Percentiles rank a stretch among this genome's conserved stretches.
Conservation (phyloP, 148 eudicot species). For the Rhododendron mucronatum region DNA sequence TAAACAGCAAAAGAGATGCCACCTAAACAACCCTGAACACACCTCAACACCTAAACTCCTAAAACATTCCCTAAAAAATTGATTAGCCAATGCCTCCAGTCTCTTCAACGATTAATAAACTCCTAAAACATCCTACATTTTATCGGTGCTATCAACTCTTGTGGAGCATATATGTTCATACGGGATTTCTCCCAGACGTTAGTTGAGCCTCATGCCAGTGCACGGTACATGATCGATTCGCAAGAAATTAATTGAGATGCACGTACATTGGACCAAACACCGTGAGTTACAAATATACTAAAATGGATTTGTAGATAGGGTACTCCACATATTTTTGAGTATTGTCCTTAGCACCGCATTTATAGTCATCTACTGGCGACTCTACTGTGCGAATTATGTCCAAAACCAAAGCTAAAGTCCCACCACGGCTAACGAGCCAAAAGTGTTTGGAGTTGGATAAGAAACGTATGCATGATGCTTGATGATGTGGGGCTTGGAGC, state of each 20-base stretch:
- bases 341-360: not conserved
- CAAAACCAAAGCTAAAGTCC: not conserved
- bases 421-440: not conserved
- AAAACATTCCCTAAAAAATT: too few species aligned
- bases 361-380: not conserved
- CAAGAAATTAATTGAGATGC: not conserved
- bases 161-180: not conserved
- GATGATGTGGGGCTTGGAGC: not conserved
- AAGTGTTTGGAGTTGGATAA: not conserved
- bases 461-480: too few species aligned
- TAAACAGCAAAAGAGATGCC: too few species aligned
- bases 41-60: too few species aligned
- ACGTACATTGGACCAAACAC: not conserved
- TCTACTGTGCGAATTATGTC: not conserved
- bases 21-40: too few species aligned
- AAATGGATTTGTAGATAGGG: not conserved
- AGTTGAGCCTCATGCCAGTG: not conserved
- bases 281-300: not conserved
- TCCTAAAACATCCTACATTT: too few species aligned
- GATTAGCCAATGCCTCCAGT: too few species aligned
- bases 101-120: too few species aligned
- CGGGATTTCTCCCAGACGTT: not conserved
- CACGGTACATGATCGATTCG: not conserved
- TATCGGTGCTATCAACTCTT: too few species aligned
- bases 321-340: not conserved